Evolutionary conservation across 331 rosid species (phyloP), one percentile per base, ranked within the genome.

Genomic region (Spiraea crenata): DNA sequence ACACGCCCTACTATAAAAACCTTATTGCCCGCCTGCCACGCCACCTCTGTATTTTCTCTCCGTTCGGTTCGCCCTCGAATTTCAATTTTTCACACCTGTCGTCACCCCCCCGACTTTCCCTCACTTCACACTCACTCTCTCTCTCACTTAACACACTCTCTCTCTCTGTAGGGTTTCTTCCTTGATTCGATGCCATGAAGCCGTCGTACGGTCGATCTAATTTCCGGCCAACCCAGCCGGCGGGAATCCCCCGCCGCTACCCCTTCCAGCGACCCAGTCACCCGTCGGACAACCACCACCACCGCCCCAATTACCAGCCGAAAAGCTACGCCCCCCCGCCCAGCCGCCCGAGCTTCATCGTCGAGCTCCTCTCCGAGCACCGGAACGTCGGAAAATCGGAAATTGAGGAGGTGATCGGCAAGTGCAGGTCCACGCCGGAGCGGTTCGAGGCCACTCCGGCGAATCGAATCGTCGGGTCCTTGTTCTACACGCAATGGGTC

Each of bases 401-500:
- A 7, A 72, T 85, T 1, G 77, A 71, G 64, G 66, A 68, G 5
- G 35, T 95, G 76, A 76, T 91, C 49, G 62, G 65, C 2, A 67
- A 75, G 67, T 87, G 91, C 74, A 15, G 48, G 59, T 44, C 74
- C 9, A 64, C 50, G 77, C 82, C 90, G 12, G 83, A 83, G 1
- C 17, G 15, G 2, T 62, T 16, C 39, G 17, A 25, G 0, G 56
- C 78, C 25, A 42, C 14, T 5, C 78, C 74, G 3, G 2, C 44
- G 6, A 85, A 66, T 16, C 11, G 9, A 7, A 74, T 81, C 2
- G 86, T 81, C 7, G 96, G 81, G 3, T 17, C 19, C 37, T 77
- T 91, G 60, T 65, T 6, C 67, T 95, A 82, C 60, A 34, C 52
- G 34, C 77, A 83, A 57, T 88, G 91, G 93, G 79, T 58, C 20